Evolutionary conservation across 1,284 basidiomycete genomes (phyloP).

Genomic region (Salmacisia buchloeana): DNA sequence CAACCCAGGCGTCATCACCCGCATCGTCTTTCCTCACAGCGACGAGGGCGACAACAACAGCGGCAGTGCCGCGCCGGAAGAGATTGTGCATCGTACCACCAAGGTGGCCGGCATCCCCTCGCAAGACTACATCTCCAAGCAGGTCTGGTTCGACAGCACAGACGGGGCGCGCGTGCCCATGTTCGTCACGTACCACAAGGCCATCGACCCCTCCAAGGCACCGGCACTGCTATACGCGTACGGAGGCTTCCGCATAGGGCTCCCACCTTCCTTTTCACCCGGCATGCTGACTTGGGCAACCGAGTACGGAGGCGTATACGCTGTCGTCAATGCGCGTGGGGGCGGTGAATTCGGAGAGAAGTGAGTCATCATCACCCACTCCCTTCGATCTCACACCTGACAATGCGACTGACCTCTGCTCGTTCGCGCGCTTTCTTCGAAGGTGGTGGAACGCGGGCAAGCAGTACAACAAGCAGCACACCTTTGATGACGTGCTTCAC

Average conservation of each 20-base stretch:
- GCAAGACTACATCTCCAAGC: conserved; percentile 67
- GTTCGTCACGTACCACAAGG: conserved; percentile 75
- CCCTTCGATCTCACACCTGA: too few relatives aligned
- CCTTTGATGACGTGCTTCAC: conserved; percentile 62
- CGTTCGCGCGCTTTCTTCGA: too few relatives aligned
- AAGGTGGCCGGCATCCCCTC: conserved; percentile 63
- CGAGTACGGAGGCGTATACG: conserved; percentile 68
- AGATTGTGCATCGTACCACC: conserved; percentile 62
- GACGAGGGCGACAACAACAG: too few relatives aligned
- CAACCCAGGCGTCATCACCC: conserved; percentile 62
- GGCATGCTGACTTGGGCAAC: conserved; percentile 71
- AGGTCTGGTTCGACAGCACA: conserved; percentile 61
- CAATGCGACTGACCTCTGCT: too few relatives aligned
- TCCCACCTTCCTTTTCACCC: conserved; percentile 68
- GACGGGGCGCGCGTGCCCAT: conserved; percentile 78
- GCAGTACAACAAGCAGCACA: conserved; percentile 57
- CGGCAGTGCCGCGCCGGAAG: conserved; percentile 47
- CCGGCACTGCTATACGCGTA: conserved; percentile 72
- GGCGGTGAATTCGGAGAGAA: conserved; percentile 77
- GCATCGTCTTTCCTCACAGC: conserved; percentile 40
- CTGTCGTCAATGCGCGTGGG: conserved; percentile 62
- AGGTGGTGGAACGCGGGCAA: conserved; percentile 49
- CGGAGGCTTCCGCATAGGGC: conserved; percentile 58
- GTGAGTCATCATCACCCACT: too few relatives aligned
- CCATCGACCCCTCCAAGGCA: conserved; percentile 67